A percentile compares a stretch with the other conserved stretches of the same genome.
These are phyloP conservation scores for Neonectria punicea DNA, from an alignment of 2,329 filamentous ascomycete species.

Conservation along the genomic window DNA sequence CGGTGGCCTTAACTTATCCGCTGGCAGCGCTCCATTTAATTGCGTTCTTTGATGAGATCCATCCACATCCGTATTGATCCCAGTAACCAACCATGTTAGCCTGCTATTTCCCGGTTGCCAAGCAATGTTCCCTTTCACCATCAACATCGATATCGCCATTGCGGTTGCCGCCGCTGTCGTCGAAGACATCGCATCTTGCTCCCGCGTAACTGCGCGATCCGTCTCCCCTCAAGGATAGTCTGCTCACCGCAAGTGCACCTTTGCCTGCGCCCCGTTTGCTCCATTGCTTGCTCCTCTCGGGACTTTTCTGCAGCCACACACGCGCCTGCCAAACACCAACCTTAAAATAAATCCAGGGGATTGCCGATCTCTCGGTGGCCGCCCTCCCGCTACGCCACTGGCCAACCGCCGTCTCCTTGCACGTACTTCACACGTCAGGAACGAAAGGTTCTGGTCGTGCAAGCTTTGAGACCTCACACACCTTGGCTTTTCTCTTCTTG, in stretches of 20 bases:
- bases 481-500: background rate
- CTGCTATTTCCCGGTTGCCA: background rate
- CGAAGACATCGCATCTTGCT: conserved; percentile 1
- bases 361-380: conserved; percentile 18
- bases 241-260: background rate
- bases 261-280: background rate
- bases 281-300: background rate
- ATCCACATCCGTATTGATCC: conserved; percentile 16
- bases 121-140: background rate
- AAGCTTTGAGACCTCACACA: conserved; percentile 2
- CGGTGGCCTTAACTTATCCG: conserved; percentile 3
- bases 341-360: conserved; percentile 20
- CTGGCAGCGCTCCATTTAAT: conserved; percentile 2
- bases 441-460: conserved; percentile 3
- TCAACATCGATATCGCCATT: background rate
- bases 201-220: background rate
- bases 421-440: conserved; percentile 8
- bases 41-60: conserved; percentile 18
- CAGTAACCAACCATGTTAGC: conserved; percentile 1
- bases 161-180: background rate
- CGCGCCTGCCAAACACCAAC: conserved; percentile 1
- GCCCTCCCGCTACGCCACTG: conserved; percentile 23
- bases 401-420: conserved; percentile 3
- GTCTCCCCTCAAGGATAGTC: background rate
- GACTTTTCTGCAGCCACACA: conserved; percentile 4